Percentiles rank a stretch among this genome's conserved stretches.
These are phyloP conservation scores for Phytopythium kandeliae DNA, from an alignment of 352 stramenopile species.

Conservation along the genomic window DNA sequence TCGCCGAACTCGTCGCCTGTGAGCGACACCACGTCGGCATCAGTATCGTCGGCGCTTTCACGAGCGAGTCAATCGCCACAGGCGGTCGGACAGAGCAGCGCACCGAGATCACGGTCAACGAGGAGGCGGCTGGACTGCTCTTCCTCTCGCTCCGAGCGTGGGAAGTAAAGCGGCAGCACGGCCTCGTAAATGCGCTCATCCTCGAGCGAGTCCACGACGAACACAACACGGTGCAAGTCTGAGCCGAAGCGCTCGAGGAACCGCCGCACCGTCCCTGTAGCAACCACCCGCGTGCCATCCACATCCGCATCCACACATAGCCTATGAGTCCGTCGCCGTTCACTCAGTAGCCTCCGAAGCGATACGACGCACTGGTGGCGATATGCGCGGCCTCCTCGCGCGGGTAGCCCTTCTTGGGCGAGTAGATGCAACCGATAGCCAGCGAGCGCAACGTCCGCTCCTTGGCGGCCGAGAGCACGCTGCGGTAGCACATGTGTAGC, in stretches of 20 bases:
- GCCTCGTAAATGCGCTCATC: constrained; percentile 60
- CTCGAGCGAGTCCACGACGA: constrained; percentile 57
- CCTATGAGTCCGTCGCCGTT: no score
- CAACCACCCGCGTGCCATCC: no score
- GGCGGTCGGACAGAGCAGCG: no score
- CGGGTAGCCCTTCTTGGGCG: constrained; percentile 66
- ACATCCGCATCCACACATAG: no score
- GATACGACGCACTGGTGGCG: constrained; percentile 31
- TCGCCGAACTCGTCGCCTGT: constrained; percentile 65
- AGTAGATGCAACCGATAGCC: constrained; percentile 77
- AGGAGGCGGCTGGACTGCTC: constrained; percentile 18
- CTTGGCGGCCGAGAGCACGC: constrained; percentile 51
- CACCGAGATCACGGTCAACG: constrained; percentile 32
- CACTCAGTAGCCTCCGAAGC: no score
- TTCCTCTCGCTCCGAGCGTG: constrained; percentile 35
- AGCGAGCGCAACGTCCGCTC: constrained; percentile 58
- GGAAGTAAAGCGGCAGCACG: constrained; percentile 73
- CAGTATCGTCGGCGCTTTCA: neutral
- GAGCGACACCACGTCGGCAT: neutral
- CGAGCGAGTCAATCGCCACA: no score
- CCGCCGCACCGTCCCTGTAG: constrained; percentile 45
- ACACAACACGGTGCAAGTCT: constrained; percentile 54
- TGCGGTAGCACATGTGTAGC: constrained; percentile 79
- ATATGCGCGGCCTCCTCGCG: constrained; percentile 74
- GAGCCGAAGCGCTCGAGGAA: constrained; percentile 71